Evolutionary conservation across 208 protist genomes (phyloP).

Genomic region (Lotmaria passim): DNA sequence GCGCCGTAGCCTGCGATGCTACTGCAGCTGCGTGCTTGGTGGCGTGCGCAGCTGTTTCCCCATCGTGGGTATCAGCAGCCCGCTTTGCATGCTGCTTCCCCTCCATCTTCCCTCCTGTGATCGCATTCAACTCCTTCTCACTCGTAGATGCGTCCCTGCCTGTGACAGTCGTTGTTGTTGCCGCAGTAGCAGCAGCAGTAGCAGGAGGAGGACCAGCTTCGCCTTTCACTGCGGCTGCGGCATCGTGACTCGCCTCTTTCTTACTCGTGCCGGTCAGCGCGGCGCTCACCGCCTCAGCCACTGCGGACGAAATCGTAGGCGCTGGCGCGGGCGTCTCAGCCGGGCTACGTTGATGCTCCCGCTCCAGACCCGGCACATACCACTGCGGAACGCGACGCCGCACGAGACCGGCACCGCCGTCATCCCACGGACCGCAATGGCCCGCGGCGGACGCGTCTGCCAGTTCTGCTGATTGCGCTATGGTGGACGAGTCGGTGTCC

Average conservation of each 20-base stretch:
- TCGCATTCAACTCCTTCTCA: not conserved
- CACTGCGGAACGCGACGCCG: slow-evolving; percentile 23
- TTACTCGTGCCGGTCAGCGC: not conserved
- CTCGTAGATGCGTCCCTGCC: not conserved
- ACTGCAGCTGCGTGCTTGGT: no score
- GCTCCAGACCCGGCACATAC: slow-evolving; percentile 29
- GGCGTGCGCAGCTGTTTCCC: no score
- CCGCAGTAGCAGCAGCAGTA: not conserved
- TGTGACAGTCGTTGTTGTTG: no score
- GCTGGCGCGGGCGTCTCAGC: not conserved
- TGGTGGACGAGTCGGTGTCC: not conserved
- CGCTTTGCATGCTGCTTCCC: no score
- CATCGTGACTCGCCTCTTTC: not conserved
- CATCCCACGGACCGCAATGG: slow-evolving; percentile 7
- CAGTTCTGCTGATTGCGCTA: not conserved
- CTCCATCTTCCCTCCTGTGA: no score
- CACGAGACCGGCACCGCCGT: slow-evolving; percentile 8
- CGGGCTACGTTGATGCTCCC: not conserved
- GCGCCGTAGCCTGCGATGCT: not conserved
- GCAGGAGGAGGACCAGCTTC: not conserved
- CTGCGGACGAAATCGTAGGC: not conserved
- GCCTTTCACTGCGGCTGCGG: not conserved
- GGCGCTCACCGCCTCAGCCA: slow-evolving; percentile 5
- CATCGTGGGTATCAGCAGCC: no score
- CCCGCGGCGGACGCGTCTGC: not conserved